Conservation (phyloP, 352 stramenopile genomes). For the Globisporangium polare region DNA sequence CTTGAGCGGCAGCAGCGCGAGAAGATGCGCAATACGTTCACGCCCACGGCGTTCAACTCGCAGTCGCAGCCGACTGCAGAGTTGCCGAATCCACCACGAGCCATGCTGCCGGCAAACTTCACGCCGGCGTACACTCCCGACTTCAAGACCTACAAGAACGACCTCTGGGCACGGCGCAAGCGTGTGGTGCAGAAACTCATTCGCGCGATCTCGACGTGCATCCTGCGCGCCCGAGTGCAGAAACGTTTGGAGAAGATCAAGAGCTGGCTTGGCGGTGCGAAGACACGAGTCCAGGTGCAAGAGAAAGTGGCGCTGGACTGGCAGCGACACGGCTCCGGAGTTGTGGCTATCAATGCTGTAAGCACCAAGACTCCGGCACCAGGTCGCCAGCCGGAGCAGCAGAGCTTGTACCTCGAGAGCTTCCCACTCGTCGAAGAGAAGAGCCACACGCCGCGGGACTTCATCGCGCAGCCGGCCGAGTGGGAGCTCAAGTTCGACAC, state of each 20-base stretch:
- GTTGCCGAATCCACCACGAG: conserved; percentile 25
- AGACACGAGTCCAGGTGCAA: conserved; percentile 46
- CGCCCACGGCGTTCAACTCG: conserved; percentile 29
- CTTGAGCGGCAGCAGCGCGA: conserved; percentile 36
- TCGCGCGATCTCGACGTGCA: conserved; percentile 63
- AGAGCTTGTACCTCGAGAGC: conserved; percentile 33
- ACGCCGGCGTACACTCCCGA: conserved; percentile 33
- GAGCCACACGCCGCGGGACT: conserved; percentile 27
- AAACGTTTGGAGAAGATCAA: conserved; percentile 51
- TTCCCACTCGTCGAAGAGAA: conserved; percentile 68
- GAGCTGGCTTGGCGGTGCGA: conserved; percentile 41
- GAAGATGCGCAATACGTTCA: conserved; percentile 34
- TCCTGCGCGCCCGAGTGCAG: conserved; percentile 65
- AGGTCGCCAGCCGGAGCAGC: neutral
- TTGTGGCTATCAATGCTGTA: neutral
- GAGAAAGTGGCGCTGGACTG: conserved; percentile 62
- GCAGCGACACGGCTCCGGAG: conserved; percentile 20
- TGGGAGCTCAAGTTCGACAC: conserved; percentile 48
- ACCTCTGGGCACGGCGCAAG: conserved; percentile 75
- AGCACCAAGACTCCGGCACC: too few species aligned
- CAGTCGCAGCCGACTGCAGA: conserved; percentile 23
- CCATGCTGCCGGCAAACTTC: conserved; percentile 42
- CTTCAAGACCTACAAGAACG: conserved; percentile 88
- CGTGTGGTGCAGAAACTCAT: conserved; percentile 66
- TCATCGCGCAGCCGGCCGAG: conserved; percentile 36